Conservation (phyloP, 495 filamentous ascomycete species). For the Trichoderma reesei region DNA sequence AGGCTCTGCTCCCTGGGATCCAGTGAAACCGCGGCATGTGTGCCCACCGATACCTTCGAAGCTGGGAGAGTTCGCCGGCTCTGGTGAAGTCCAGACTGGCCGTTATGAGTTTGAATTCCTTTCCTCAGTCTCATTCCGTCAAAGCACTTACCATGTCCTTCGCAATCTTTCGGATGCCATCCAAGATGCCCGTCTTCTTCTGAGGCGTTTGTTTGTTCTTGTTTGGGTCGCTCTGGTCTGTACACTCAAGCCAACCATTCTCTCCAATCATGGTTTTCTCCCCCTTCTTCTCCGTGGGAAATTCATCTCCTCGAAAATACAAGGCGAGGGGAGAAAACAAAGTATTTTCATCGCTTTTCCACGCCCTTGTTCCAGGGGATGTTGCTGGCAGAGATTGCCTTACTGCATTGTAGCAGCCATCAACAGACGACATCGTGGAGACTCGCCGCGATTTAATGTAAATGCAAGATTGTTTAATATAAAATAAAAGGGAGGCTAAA, state of each 20-base stretch:
- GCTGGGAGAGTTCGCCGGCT: constrained; percentile 19
- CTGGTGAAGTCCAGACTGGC: constrained; percentile 11
- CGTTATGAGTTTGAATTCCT: constrained; percentile 16
- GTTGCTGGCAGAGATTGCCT: neutral
- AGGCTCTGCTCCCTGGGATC: constrained; percentile 36
- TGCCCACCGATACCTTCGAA: constrained; percentile 14
- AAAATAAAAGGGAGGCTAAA: too few species aligned
- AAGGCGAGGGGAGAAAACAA: neutral
- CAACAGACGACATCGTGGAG: neutral
- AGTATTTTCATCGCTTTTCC: neutral
- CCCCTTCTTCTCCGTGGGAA: constrained; percentile 11
- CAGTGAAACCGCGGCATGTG: constrained; percentile 27
- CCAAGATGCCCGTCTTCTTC: constrained; percentile 25
- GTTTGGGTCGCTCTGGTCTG: constrained; percentile 17
- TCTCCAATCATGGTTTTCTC: constrained; percentile 35
- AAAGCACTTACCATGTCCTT: constrained; percentile 29
- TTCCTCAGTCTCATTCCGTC: too few species aligned
- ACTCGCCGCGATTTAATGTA: neutral
- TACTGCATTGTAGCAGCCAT: neutral
- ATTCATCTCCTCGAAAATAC: neutral
- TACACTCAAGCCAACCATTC: constrained; percentile 39
- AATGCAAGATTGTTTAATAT: neutral
- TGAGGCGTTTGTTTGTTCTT: constrained; percentile 13
- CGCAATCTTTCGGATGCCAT: constrained; percentile 30
- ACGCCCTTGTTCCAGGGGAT: neutral